Evolutionary conservation across 257 asterid genomes (phyloP).

Genomic region (Penstemon barbatus): DNA sequence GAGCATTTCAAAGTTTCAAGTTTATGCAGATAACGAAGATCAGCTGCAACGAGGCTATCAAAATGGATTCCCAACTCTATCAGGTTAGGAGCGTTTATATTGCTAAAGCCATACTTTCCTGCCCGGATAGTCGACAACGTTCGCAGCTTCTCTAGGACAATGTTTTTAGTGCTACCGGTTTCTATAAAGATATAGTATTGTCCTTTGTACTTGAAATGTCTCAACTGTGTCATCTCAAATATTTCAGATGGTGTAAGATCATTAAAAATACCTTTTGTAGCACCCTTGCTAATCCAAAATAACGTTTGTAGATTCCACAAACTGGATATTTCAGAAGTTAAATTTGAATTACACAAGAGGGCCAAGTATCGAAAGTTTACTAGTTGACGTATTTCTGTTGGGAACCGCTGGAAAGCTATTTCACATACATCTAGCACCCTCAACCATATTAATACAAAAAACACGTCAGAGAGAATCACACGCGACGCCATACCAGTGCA

Average conservation of each 20-base stretch:
- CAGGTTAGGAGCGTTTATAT: conserved; percentile 10
- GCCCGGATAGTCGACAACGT: background rate
- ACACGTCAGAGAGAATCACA: background rate
- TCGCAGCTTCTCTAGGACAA: background rate
- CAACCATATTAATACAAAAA: background rate
- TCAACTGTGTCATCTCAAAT: background rate
- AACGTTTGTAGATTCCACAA: no score
- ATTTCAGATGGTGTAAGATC: no score
- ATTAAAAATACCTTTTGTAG: no score
- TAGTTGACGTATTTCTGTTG: no score
- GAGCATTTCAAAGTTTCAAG: conserved; percentile 1
- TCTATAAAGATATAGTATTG: no score
- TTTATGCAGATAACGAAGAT: conserved; percentile 13
- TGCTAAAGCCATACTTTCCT: background rate
- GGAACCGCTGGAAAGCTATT: no score
- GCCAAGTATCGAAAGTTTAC: no score
- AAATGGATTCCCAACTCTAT: background rate
- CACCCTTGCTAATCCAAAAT: no score
- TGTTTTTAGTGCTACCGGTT: background rate
- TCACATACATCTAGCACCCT: no score
- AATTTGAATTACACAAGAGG: no score
- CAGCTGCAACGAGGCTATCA: background rate
- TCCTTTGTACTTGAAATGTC: background rate
- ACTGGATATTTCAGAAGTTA: no score
- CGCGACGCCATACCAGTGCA: background rate